phyloP scores from a whole-genome alignment of 2,329 filamentous ascomycete species.

The Alternaria rosae region DNA sequence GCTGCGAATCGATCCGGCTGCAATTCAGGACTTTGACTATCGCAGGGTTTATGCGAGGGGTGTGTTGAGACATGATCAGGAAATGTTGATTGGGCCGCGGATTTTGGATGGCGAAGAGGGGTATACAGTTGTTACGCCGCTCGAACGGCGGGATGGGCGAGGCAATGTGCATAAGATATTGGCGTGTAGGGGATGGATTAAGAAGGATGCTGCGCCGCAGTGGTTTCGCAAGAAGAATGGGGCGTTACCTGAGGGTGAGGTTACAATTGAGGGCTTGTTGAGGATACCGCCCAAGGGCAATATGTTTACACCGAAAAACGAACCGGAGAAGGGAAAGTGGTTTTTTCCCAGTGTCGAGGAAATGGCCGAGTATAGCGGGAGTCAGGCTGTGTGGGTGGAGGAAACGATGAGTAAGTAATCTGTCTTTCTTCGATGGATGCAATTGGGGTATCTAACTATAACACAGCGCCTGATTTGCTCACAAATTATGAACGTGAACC shows the following conservation, averaged over 20 bases:
- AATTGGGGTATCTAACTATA: conserved; percentile 39
- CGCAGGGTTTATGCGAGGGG: conserved; percentile 80
- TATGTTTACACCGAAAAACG: conserved; percentile 92
- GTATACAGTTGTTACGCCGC: conserved; percentile 88
- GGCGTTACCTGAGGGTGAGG: conserved; percentile 72
- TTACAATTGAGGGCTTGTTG: conserved; percentile 83
- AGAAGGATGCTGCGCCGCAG: conserved; percentile 74
- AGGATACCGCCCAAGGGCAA: conserved; percentile 96
- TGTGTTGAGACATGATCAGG: conserved; percentile 80
- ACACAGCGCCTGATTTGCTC: conserved; percentile 77
- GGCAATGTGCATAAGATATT: conserved; percentile 68
- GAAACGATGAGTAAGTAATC: conserved; percentile 80
- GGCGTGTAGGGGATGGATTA: conserved; percentile 91
- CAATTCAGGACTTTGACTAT: conserved; percentile 89
- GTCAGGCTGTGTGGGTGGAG: conserved; percentile 92
- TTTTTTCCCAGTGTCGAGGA: conserved; percentile 94
- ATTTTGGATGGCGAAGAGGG: conserved; percentile 89
- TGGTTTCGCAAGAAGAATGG: conserved; percentile 61
- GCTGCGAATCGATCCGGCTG: conserved; percentile 79
- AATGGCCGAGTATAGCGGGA: conserved; percentile 85
- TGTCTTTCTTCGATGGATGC: conserved; percentile 5
- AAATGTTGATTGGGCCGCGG: conserved; percentile 95
- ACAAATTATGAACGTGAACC: conserved; percentile 76
- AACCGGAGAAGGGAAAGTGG: conserved; percentile 82
- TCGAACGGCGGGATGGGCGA: conserved; percentile 71